These are phyloP conservation scores for Eutrema heterophyllum DNA, from an alignment of 345 rosid genomes.

Conservation along the genomic window DNA sequence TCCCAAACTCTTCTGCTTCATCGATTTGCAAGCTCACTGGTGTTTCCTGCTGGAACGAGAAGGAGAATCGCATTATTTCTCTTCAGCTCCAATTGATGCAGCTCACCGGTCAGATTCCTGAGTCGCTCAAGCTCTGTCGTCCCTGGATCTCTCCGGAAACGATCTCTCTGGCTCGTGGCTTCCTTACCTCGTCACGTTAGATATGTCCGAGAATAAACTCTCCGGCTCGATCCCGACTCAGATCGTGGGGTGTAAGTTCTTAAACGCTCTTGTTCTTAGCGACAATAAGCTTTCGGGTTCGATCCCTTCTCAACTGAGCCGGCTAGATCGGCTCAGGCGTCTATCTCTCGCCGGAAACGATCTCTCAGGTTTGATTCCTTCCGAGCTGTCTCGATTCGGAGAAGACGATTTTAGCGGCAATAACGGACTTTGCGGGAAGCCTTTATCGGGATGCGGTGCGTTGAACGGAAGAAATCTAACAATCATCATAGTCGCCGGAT, in stretches of 20 bases:
- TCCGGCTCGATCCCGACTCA: slow-evolving; percentile 49
- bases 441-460: slow-evolving; percentile 49
- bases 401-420: slow-evolving; percentile 39
- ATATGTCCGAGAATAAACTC: slow-evolving; percentile 49
- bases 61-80: slow-evolving; percentile 54
- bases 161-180: slow-evolving; percentile 53
- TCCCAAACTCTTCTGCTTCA: slow-evolving; percentile 43
- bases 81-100: slow-evolving; percentile 56
- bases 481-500: slow-evolving; percentile 48
- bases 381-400: slow-evolving; percentile 36
- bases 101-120: slow-evolving; percentile 59
- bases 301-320: slow-evolving; percentile 46
- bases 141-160: slow-evolving; percentile 52
- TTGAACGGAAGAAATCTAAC: slow-evolving; percentile 42
- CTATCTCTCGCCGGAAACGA: slow-evolving; percentile 43
- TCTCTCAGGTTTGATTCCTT: slow-evolving; percentile 51
- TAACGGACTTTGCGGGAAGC: slow-evolving; percentile 46
- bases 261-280: slow-evolving; percentile 40
- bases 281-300: slow-evolving; percentile 48
- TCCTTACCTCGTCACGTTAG: slow-evolving; percentile 48
- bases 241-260: slow-evolving; percentile 46
- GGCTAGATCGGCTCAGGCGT: slow-evolving; percentile 43
- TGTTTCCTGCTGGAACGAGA: slow-evolving; percentile 83
- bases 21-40: slow-evolving; percentile 68
- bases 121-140: slow-evolving; percentile 50